A percentile compares a stretch with the other conserved stretches of the same genome.
phyloP scores from a whole-genome alignment of 306 rosid genomes.

The Lablab purpureus region DNA sequence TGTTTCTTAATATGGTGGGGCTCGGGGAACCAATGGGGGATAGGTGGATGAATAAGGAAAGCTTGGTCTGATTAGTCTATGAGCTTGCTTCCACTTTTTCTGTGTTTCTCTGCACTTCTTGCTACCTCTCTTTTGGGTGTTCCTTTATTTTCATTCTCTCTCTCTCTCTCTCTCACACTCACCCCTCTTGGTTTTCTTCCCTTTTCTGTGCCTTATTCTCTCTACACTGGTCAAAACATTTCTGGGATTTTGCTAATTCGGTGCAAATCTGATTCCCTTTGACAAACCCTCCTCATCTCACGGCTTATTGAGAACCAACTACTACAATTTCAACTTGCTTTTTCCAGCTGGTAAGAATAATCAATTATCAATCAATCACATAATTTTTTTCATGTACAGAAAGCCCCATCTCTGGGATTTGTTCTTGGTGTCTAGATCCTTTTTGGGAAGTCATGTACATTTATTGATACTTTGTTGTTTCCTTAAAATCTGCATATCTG shows the following conservation, averaged over 20 bases:
- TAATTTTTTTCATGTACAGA: neutral
- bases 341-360: constrained; percentile 33
- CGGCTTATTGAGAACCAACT: neutral
- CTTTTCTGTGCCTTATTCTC: constrained; percentile 34
- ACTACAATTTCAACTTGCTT: constrained; percentile 30
- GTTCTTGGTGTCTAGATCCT: constrained; percentile 30
- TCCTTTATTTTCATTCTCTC: neutral
- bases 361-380: neutral
- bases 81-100: constrained; percentile 7
- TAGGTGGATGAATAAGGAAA: constrained; percentile 54
- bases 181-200: neutral
- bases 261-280: constrained; percentile 36
- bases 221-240: constrained; percentile 30
- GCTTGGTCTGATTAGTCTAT: constrained; percentile 18
- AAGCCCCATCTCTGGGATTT: neutral
- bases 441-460: neutral
- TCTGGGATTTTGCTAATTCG: constrained; percentile 51
- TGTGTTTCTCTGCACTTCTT: constrained; percentile 8
- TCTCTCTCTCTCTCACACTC: neutral
- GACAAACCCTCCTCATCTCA: neutral
- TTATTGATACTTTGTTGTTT: constrained; percentile 16
- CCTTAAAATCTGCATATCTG: constrained; percentile 2
- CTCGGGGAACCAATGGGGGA: constrained; percentile 24
- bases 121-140: constrained; percentile 42
- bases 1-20: constrained; percentile 50